A percentile compares a stretch with the other conserved stretches of the same genome.
phyloP scores from a whole-genome alignment of 2,329 filamentous ascomycete species.

The Penicillium sp. region DNA sequence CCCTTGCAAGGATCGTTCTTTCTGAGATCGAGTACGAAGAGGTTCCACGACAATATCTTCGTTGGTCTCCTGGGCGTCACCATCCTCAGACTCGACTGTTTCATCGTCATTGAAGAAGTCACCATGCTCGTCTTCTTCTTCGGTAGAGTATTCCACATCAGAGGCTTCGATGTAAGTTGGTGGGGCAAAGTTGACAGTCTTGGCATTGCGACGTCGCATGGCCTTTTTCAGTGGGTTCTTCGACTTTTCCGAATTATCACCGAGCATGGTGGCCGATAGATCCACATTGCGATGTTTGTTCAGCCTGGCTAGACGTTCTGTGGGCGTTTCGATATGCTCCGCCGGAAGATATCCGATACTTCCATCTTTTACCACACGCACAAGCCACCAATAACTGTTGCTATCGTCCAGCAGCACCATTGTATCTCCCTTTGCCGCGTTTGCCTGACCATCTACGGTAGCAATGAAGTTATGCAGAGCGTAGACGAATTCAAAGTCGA shows the following conservation, averaged over 20 bases:
- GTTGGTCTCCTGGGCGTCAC: constrained; percentile 29
- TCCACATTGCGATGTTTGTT: constrained; percentile 99
- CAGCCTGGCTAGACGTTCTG: constrained; percentile 81
- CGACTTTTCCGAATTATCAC: constrained; percentile 69
- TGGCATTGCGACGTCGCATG: constrained; percentile 73
- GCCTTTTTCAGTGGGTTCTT: constrained; percentile 78
- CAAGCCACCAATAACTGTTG: constrained; percentile 99
- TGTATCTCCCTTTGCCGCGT: constrained; percentile 95
- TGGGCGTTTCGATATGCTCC: constrained; percentile 97
- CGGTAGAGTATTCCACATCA: constrained; percentile 76
- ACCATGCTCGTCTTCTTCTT: constrained; percentile 59
- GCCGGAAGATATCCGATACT: constrained; percentile 95
- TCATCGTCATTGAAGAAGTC: constrained; percentile 45
- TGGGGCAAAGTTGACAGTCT: constrained; percentile 78
- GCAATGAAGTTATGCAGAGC: constrained; percentile 96
- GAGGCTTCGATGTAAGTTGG: constrained; percentile 86
- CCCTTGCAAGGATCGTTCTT: constrained; percentile 28
- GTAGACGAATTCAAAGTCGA: constrained; percentile 99
- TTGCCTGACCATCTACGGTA: constrained; percentile 95
- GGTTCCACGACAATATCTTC: constrained; percentile 41
- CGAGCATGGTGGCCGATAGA: constrained; percentile 65
- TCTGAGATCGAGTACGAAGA: constrained; percentile 38
- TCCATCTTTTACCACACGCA: constrained; percentile 92
- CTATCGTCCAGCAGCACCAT: constrained; percentile 98
- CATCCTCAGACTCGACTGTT: constrained; percentile 36